phyloP scores from a whole-genome alignment of 768 basidiomycete genomes.

The Hygrophorus pudorinus region DNA sequence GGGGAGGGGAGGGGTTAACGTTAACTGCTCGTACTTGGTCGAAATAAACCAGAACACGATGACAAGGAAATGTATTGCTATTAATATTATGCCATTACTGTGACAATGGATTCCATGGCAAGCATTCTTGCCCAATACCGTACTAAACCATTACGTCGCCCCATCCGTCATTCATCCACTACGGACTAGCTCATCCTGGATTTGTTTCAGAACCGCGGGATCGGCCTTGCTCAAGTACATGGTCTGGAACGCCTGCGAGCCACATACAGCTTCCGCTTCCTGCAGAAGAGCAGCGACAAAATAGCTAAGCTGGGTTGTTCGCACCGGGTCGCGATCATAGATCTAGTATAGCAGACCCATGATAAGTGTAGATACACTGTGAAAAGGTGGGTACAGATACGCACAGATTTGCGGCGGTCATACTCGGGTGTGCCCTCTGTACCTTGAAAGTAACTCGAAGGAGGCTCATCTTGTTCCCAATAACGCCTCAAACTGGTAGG shows the following conservation, averaged over 20 bases:
- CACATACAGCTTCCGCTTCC: slow-evolving; percentile 53
- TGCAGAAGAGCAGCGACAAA: slow-evolving; percentile 50
- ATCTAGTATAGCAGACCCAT: slow-evolving; percentile 43
- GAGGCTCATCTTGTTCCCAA: slow-evolving; percentile 63
- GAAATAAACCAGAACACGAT: neutral
- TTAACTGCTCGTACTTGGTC: neutral
- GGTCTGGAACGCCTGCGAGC: slow-evolving; percentile 47
- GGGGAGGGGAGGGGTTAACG: no score
- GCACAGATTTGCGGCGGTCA: slow-evolving; percentile 61
- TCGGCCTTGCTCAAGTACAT: slow-evolving; percentile 59
- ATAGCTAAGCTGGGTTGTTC: slow-evolving; percentile 50
- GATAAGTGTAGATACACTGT: neutral
- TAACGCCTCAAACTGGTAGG: slow-evolving; percentile 41
- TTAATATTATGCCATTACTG: neutral
- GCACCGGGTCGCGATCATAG: slow-evolving; percentile 61
- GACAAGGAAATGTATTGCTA: neutral
- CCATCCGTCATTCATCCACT: neutral
- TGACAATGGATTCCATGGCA: no score
- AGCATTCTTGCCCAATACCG: no score
- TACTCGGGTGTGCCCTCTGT: slow-evolving; percentile 68
- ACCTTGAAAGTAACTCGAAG: slow-evolving; percentile 48
- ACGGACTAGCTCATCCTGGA: slow-evolving; percentile 40
- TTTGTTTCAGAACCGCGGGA: slow-evolving; percentile 62
- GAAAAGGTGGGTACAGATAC: slow-evolving; percentile 13
- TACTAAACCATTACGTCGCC: neutral